Base-by-base conservation (phyloP, 176 grass and related monocot genomes). In the Zizania latifolia region DNA sequence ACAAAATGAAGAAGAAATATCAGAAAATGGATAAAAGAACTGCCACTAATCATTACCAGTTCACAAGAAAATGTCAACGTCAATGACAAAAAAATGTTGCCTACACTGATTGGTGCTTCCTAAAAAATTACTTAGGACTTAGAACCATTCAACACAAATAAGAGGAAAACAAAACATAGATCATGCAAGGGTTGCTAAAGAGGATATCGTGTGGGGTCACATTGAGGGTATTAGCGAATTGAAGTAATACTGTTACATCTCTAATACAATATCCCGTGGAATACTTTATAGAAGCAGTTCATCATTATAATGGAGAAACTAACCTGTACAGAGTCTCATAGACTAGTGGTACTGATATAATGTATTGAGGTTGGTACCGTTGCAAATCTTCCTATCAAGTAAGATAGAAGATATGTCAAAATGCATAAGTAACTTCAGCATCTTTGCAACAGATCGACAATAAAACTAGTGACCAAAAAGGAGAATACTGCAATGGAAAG, bases 291-390 rank as follows among this genome's bases (percentile, higher is more conserved):
- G 63, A 57, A 34, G 35, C 29, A 69, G 36, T 69, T 77, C 72
- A 64, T 29, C 51, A 23, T 40, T 70, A 68, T 46, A 66, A 30
- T 59, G 16, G 36, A 45, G 43, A 33, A 76, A 84, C 83, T 40
- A 67, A 98, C 94, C 87, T 98, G 86, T 98, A 94, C 59, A 98
- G 85, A 60, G 91, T 98, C 86, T 98, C 94, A 86, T 89, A 98
- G 28, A 98, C 91, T 84, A 94, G 51, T 37, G 94, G 94, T 41
- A 98, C 91, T 28, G 91, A 94, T 83, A 98, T 65, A 60, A 98
- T 61, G 58, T 86, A 98, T 5, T 92, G 90, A 41, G 94, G 94
- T 89, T 92, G 86, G 75, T 92, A 92, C 11, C 33, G 77, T 79
- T 98, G 85, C 89, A 98, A 92, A 89, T 98, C 94, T 81, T 93